Base-by-base conservation (phyloP, 805 yeast species). In the Schwanniomyces vanrijiae region DNA sequence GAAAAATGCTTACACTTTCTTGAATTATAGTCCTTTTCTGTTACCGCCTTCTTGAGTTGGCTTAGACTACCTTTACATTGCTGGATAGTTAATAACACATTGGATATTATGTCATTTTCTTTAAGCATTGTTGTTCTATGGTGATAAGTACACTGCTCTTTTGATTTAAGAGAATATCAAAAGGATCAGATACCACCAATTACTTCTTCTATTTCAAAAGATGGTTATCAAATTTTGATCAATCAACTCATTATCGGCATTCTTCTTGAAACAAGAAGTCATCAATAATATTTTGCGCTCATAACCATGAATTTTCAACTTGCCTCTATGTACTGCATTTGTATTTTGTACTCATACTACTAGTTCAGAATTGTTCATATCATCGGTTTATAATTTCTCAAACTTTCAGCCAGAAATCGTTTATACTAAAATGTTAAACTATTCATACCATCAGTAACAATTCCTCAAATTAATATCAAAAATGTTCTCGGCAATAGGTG, bases 51-150 rank as follows among this genome's bases (percentile, higher is more conserved):
- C 40, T 61, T 61, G 38, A 73, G 58, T 4, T 42, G 45, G 13
- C 48, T 35, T 19, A 68, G 44, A 46, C 55, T 63, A 6, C 70
- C 71, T 37, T 67, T 69, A 55, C 56, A 69, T 48, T 62, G 65
- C 45, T 67, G 66, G 14, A 71, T 59, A 9, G 75, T 67, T 39
- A 71, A 59, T 34, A 71, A 56, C 8, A 65, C 69, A 24, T 62
- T 62, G 22, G 72, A 66, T 20, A 73, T 72, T 43, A 59, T 61
- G 16, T 60, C 68, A 55, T 69, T 71, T 35, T 67, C 73, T 39
- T 59, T 55, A 37, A 58, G 51, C 62, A 56, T 59, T 35, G n/a
- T 35, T 10, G 18, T 9, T n/a, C 9, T 18, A 6, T 33, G 11
- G 20, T 18, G 4, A 3, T 33, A 11, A 9, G 26, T 6, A 26